These are phyloP conservation scores for Sclerotinia sclerotiorum DNA, from an alignment of 2,329 filamentous ascomycete genomes.

Conservation along the genomic window DNA sequence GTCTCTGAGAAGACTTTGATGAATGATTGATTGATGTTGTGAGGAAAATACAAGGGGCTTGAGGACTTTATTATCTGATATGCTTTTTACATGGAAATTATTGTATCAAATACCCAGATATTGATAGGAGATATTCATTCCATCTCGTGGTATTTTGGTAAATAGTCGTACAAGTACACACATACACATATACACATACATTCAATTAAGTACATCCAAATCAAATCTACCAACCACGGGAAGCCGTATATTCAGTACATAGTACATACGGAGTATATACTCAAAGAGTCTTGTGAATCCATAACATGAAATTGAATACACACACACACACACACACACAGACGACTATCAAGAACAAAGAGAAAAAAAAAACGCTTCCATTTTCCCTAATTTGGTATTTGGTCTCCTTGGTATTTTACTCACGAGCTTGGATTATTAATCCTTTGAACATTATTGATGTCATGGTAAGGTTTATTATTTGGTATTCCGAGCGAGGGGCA, in stretches of 20 bases:
- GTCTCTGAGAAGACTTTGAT: not conserved
- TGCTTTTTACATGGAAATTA: too few relatives aligned
- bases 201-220: not conserved
- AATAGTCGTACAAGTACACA: not conserved
- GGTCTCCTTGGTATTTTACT: too few relatives aligned
- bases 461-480: not conserved
- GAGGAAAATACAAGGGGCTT: not conserved
- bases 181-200: not conserved
- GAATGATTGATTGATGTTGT: not conserved
- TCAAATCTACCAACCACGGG: not conserved
- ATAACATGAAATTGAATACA: not conserved
- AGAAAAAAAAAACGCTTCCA: not conserved
- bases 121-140: not conserved
- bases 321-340: not conserved
- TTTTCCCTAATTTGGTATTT: not conserved
- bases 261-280: not conserved
- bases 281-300: not conserved
- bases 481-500: too few relatives aligned
- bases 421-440: not conserved
- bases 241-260: not conserved
- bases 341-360: not conserved
- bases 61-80: not conserved
- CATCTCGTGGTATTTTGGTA: not conserved
- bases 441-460: not conserved
- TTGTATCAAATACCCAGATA: not conserved